Conservation (phyloP, 345 rosid genomes). For the Litchi chinensis region DNA sequence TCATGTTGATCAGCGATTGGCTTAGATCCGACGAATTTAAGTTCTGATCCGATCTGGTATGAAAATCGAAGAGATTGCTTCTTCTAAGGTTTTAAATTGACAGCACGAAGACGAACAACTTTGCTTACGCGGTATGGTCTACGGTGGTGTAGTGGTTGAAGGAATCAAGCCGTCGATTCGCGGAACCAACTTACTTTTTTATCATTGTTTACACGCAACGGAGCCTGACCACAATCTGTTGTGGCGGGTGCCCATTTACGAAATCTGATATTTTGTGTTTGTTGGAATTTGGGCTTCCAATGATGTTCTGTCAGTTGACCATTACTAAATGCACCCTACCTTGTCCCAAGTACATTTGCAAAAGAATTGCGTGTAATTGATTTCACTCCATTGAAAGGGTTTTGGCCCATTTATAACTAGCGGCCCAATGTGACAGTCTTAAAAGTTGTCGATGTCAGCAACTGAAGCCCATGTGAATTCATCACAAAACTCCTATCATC, state of each 20-base stretch:
- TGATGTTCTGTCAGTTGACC: too few species aligned
- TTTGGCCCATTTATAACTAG: neutral
- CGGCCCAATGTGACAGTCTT: neutral
- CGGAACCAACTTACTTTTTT: neutral
- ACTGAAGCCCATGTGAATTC: neutral
- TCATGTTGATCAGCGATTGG: conserved; percentile 43
- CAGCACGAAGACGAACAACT: neutral
- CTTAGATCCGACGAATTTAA: neutral
- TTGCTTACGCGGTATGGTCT: conserved; percentile 23
- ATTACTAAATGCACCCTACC: too few species aligned
- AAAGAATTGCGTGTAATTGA: too few species aligned
- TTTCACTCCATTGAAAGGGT: neutral
- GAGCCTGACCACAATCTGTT: neutral
- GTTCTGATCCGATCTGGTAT: conserved; percentile 6
- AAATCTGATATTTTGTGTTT: too few species aligned
- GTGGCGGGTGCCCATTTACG: neutral
- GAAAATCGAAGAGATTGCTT: conserved; percentile 15
- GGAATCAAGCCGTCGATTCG: neutral
- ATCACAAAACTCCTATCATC: neutral
- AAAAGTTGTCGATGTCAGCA: neutral
- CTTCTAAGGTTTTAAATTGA: conserved; percentile 1
- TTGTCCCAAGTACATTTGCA: neutral
- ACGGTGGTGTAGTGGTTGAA: conserved; percentile 17
- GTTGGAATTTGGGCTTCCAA: too few species aligned
- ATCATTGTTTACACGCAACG: neutral